Evolutionary conservation across 129 eudicot species (phyloP).

Genomic region (Ambrosia trifida): DNA sequence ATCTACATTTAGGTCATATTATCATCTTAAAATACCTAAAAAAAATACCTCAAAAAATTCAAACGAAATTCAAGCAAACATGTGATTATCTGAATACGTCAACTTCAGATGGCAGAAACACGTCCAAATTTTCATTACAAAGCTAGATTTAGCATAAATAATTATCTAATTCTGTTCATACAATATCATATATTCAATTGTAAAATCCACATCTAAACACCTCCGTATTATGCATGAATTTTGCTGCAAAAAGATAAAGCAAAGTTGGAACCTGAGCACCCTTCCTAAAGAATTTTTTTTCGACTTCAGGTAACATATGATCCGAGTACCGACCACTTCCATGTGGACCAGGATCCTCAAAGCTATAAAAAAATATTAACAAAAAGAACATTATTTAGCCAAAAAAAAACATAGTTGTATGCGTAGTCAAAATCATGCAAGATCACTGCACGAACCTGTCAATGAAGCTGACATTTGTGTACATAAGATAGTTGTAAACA

Average conservation of each 20-base stretch:
- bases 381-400: neutral
- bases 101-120: neutral
- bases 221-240: neutral
- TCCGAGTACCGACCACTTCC: conserved; percentile 90
- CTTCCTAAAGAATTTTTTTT: conserved; percentile 77
- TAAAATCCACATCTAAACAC: conserved; percentile 1
- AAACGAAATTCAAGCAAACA: too few relatives aligned
- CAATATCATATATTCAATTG: too few relatives aligned
- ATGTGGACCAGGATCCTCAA: conserved; percentile 96
- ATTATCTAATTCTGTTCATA: too few relatives aligned
- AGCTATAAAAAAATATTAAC: conserved; percentile 46
- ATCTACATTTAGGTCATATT: neutral
- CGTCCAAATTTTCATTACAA: too few relatives aligned
- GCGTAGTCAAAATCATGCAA: conserved; percentile 5
- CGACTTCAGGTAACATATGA: conserved; percentile 92
- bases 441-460: conserved; percentile 61
- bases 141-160: too few relatives aligned
- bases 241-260: neutral
- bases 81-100: neutral
- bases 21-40: neutral
- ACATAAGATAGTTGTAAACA: conserved; percentile 86
- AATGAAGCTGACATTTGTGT: conserved; percentile 84
- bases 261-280: conserved; percentile 79
- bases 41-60: too few relatives aligned
- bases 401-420: neutral